A percentile compares a stretch with the other conserved stretches of the same genome.
phyloP scores from a whole-genome alignment of 768 basidiomycete genomes.

The Termitomyces sp. region DNA sequence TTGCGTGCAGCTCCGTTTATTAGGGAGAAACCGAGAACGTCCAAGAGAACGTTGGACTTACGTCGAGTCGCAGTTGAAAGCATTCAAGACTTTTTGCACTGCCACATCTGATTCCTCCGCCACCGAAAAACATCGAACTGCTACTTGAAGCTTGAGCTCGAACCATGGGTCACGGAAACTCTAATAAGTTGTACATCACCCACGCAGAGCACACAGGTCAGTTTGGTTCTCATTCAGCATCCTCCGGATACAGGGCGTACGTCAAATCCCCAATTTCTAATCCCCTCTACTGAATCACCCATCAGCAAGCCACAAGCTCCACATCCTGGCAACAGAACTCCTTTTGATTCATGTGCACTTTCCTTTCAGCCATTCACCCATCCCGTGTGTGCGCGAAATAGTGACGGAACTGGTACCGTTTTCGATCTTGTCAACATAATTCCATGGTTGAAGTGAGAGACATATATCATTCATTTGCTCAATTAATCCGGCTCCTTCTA shows the following conservation, averaged over 20 bases:
- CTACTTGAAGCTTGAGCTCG: neutral
- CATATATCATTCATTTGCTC: neutral
- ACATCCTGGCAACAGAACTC: slow-evolving; percentile 59
- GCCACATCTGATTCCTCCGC: slow-evolving; percentile 1
- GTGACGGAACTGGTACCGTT: slow-evolving; percentile 73
- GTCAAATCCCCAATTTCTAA: slow-evolving; percentile 3
- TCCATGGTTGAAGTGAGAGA: slow-evolving; percentile 83
- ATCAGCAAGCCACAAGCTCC: slow-evolving; percentile 63
- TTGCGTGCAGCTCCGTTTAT: slow-evolving; percentile 14
- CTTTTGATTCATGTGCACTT: slow-evolving; percentile 89
- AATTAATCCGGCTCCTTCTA: slow-evolving; percentile 21
- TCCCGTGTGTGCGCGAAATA: slow-evolving; percentile 82
- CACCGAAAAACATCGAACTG: no score
- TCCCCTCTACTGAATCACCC: slow-evolving; percentile 9
- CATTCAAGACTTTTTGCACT: slow-evolving; percentile 3
- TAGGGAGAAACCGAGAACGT: slow-evolving; percentile 38
- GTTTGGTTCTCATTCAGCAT: slow-evolving; percentile 78
- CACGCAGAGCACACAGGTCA: slow-evolving; percentile 82
- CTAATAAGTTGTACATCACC: slow-evolving; percentile 83
- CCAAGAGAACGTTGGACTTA: slow-evolving; percentile 26
- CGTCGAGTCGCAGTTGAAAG: slow-evolving; percentile 15
- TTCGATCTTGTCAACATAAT: slow-evolving; percentile 92
- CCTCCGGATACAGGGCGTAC: slow-evolving; percentile 66
- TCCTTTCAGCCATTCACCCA: slow-evolving; percentile 87
- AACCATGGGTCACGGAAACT: slow-evolving; percentile 81